Base-by-base conservation (phyloP, 73 alveolate species). In the Breviolum minutum region DNA sequence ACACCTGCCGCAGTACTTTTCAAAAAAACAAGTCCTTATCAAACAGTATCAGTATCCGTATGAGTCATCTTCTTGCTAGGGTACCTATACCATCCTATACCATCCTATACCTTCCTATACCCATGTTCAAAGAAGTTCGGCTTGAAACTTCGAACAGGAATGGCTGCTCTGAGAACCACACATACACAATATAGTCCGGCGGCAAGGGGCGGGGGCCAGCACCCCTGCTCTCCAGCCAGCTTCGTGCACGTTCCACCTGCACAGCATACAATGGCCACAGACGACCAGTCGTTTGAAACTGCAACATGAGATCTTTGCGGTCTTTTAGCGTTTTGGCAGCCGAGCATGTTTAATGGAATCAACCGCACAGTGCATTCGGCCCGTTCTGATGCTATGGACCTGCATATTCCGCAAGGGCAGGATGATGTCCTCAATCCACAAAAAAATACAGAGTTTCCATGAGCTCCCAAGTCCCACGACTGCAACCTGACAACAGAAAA, bases 391-490 rank as follows among this genome's bases (percentile, higher is more conserved):
- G n/a, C 83, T 1, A 24, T 32, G 48, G 14, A 24, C 94, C 82
- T 91, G 97, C 97, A 91, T 91, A 88, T 91, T 91, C 26, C 97
- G 97, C 69, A 91, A 66, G 79, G 97, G 97, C 89, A 91, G 66
- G 40, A 91, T 91, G 97, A 91, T 91, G 97, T 91, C 97, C 97
- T 91, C 74, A 5, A 30, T 61, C 3, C 54, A 40, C 54, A 40
- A 0, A 40, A 40, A 40, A 40, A 40, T 40, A 40, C 54, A 40
- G 5, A 40, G 54, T 40, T 40, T 40, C 54, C 54, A 40, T 40
- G 54, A 40, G 54, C 54, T 40, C 54, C 54, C 54, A 40, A 40
- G 54, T 40, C 54, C 54, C 54, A 40, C 0, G 54, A 40, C 54
- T 40, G 54, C 54, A 40, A 40, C 54, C 54, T 0, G 54, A 40